Percentiles rank a stretch among this genome's conserved stretches.
Conservation (phyloP, 1,139 yeast species). For the Protomyces lactucae-debilis region DNA sequence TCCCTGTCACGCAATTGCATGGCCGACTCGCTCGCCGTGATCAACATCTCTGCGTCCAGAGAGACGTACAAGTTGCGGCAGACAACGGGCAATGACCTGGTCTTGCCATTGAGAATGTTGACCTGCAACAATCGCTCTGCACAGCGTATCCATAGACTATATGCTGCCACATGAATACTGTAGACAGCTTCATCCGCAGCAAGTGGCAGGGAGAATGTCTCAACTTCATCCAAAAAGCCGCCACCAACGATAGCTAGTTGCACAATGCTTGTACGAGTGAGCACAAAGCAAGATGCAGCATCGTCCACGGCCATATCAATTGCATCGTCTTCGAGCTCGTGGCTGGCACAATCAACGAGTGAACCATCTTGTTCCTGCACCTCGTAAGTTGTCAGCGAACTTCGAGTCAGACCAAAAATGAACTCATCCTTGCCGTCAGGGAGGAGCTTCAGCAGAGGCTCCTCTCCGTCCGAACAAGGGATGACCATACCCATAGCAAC, state of each 20-base stretch:
- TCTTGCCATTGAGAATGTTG: not conserved
- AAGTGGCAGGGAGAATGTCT: not conserved
- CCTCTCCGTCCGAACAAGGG: not conserved
- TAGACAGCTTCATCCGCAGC: not conserved
- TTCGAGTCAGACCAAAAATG: slow-evolving; percentile 1
- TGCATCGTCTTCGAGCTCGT: not conserved
- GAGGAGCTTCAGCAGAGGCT: slow-evolving; percentile 7
- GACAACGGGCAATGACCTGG: not conserved
- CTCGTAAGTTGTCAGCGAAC: not conserved
- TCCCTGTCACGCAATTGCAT: not conserved
- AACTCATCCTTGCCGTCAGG: not conserved
- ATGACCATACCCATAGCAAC: slow-evolving; percentile 1
- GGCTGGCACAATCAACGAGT: not conserved
- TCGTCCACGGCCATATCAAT: not conserved
- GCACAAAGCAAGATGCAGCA: not conserved
- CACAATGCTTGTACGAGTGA: not conserved
- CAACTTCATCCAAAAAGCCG: not conserved
- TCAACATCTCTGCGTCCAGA: not conserved
- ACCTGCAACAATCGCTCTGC: not conserved
- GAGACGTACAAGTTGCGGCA: not conserved
- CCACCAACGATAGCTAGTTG: not conserved
- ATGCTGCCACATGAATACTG: not conserved
- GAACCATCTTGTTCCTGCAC: not conserved
- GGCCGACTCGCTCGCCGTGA: not conserved
- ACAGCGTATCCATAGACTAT: not conserved